phyloP scores from a whole-genome alignment of 2,329 filamentous ascomycete genomes.

The Geosmithia flava region DNA sequence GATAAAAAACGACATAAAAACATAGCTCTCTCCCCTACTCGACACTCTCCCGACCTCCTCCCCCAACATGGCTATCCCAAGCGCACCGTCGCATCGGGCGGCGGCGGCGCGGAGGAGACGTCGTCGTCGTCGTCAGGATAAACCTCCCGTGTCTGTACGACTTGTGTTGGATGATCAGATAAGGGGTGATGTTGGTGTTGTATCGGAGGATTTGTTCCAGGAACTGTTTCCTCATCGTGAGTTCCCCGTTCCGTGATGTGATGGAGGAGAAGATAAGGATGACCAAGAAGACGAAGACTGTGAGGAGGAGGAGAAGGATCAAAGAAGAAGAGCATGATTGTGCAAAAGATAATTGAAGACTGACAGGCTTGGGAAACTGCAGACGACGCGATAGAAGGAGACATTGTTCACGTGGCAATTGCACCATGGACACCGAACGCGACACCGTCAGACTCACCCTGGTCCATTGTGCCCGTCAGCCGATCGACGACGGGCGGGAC shows the following conservation, averaged over 20 bases:
- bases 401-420: conserved; percentile 54
- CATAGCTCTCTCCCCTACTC: too few species aligned
- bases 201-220: conserved; percentile 76
- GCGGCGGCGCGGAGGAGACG: conserved; percentile 20
- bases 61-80: not conserved
- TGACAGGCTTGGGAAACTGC: too few species aligned
- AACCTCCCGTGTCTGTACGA: conserved; percentile 64
- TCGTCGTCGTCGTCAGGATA: conserved; percentile 50
- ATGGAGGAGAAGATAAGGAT: not conserved
- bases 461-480: conserved; percentile 75
- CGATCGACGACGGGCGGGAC: conserved; percentile 37
- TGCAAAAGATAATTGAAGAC: too few species aligned
- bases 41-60: not conserved
- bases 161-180: conserved; percentile 77
- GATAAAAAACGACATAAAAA: too few species aligned
- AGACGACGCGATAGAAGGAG: conserved; percentile 18
- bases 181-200: conserved; percentile 70
- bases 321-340: too few species aligned
- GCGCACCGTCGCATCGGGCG: not conserved
- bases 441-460: conserved; percentile 50
- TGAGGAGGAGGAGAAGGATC: too few species aligned
- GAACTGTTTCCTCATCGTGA: conserved; percentile 64
- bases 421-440: conserved; percentile 57
- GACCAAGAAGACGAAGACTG: too few species aligned
- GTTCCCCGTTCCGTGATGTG: conserved; percentile 12